These are phyloP conservation scores for Zasmidium cellare DNA, from an alignment of 2,329 filamentous ascomycete genomes.

Conservation along the genomic window DNA sequence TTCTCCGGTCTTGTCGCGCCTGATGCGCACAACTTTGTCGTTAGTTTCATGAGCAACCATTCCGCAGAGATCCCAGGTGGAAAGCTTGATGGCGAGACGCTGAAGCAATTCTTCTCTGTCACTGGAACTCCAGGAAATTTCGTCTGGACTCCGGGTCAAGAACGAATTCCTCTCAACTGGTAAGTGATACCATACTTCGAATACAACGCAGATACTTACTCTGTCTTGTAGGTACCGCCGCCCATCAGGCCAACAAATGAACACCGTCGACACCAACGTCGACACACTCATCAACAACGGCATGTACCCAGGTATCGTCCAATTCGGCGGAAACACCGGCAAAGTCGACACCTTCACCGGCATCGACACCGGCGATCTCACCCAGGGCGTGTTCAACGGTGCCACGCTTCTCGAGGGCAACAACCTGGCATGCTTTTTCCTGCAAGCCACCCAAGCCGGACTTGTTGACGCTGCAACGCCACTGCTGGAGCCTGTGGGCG, in stretches of 20 bases:
- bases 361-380: constrained; percentile 36
- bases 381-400: constrained; percentile 44
- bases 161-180: constrained; percentile 26
- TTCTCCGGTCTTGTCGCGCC: constrained; percentile 23
- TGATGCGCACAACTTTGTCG: constrained; percentile 28
- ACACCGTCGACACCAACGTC: constrained; percentile 19
- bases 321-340: constrained; percentile 34
- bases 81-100: constrained; percentile 19
- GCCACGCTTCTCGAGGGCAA: constrained; percentile 28
- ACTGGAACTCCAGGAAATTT: constrained; percentile 22
- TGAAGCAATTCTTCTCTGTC: constrained; percentile 27
- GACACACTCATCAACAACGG: constrained; percentile 13
- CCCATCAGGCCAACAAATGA: constrained; percentile 31
- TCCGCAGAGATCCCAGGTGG: constrained; percentile 21
- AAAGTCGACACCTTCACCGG: constrained; percentile 34
- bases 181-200: no score
- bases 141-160: constrained; percentile 16
- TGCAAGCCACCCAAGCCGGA: constrained; percentile 25
- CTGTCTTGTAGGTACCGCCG: no score
- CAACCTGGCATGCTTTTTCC: constrained; percentile 37
- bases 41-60: constrained; percentile 29
- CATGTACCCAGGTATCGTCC: constrained; percentile 29
- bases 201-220: no score
- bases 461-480: constrained; percentile 29
- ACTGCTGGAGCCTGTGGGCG: constrained; percentile 10